Base-by-base conservation (phyloP, 148 eudicot genomes). In the Chenopodium berlandieri region DNA sequence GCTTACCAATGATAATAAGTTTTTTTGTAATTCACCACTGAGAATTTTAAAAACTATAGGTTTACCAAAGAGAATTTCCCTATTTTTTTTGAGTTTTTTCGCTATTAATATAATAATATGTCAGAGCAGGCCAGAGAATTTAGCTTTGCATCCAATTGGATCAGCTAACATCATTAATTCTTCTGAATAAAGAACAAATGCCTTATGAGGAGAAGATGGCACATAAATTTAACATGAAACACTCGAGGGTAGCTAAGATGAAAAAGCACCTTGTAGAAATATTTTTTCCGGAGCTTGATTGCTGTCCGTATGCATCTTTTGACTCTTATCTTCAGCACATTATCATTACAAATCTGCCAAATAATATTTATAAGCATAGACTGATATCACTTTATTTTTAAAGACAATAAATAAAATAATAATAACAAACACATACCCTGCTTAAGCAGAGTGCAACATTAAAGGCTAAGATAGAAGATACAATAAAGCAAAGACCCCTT, bases 261-360 rank as follows among this genome's bases (percentile, higher is more conserved):
- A 73, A 73, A 71, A n/a, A 6, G 71, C 67, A 96, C 99, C 99
- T 96, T 96, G 88, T 91, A 89, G 73, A 90, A 91, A 82, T 96
- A 96, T 86, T 94, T 96, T 84, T 89, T 92, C 76, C 99, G 94
- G 32, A 96, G 92, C 84, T 96, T 96, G 90, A 96, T 88, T 71
- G 99, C 97, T 81, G 92, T 89, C 47, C 89, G 87, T 73, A 96
- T 85, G 88, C 98, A 94, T 85, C 94, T 94, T 89, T 88, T 92
- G 81, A 96, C 97, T 87, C 83, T 91, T 82, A 96, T 96, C 88
- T 91, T 92, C 81, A 96, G 90, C 89, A 90, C 79, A 85, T 91
- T 91, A 83, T 96, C 99, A 82, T 96, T 96, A 81, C 91, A 96
- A 85, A 96, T 93, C 99, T 96, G 97, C 88, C 37, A 87, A 81